phyloP scores from a whole-genome alignment of 371 early-diverging fungal genomes.

The Zopfochytrium polystomum region DNA sequence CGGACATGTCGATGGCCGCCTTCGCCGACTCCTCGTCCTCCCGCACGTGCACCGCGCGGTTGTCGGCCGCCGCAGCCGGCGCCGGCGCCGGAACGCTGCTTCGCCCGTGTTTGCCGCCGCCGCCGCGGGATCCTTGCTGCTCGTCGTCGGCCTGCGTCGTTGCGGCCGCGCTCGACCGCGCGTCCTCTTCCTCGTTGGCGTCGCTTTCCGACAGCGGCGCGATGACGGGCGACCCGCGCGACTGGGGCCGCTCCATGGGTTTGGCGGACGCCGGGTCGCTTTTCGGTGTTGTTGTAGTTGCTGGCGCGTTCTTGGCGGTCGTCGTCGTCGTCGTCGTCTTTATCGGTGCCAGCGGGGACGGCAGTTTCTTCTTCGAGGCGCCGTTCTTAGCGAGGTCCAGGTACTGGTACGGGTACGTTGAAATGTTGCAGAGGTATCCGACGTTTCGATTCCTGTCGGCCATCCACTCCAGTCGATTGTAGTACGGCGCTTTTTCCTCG shows the following conservation, averaged over 20 bases:
- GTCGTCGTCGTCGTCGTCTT: neutral
- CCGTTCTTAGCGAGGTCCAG: slow-evolving; percentile 17
- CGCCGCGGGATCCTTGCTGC: neutral
- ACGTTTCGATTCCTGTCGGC: slow-evolving; percentile 32
- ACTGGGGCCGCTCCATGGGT: slow-evolving; percentile 1
- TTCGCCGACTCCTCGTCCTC: slow-evolving; percentile 19
- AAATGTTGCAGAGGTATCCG: slow-evolving; percentile 39
- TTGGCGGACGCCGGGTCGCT: too few relatives aligned
- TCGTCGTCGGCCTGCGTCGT: neutral
- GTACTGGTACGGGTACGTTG: slow-evolving; percentile 36
- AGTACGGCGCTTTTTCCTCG: slow-evolving; percentile 39
- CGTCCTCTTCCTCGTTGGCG: neutral
- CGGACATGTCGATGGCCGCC: slow-evolving; percentile 15
- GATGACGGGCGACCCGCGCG: slow-evolving; percentile 3
- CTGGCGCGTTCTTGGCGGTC: neutral
- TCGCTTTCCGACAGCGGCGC: slow-evolving; percentile 1
- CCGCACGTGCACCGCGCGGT: neutral
- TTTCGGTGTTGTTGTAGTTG: neutral
- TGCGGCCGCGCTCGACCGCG: neutral
- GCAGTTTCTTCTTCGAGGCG: neutral
- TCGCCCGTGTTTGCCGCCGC: too few relatives aligned
- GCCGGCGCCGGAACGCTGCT: neutral
- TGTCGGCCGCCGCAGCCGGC: neutral
- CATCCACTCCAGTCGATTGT: slow-evolving; percentile 36
- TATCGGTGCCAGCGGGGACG: neutral